Percentiles rank a stretch among this genome's conserved stretches.
Conservation (phyloP, 345 rosid species). For the Aurinia saxatilis region DNA sequence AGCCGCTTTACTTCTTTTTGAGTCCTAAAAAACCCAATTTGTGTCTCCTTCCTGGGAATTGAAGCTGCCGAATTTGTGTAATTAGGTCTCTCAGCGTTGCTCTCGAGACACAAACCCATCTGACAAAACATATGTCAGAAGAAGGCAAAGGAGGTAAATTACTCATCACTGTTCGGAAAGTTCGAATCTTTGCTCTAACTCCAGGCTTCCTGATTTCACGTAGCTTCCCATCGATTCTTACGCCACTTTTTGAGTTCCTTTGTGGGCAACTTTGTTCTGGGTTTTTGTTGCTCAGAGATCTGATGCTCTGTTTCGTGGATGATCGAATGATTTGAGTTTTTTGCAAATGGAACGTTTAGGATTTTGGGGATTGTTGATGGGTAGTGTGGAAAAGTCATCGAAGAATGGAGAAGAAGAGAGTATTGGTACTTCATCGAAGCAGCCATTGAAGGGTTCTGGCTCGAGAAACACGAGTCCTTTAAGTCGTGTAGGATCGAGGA, state of each 20-base stretch:
- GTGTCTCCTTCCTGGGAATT: slow-evolving; percentile 4
- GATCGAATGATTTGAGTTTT: not conserved
- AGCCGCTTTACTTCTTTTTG: not conserved
- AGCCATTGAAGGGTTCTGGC: slow-evolving; percentile 56
- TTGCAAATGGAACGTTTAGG: slow-evolving; percentile 24
- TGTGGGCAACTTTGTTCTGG: slow-evolving; percentile 3
- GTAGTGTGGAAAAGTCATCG: slow-evolving; percentile 35
- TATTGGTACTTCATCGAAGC: slow-evolving; percentile 57
- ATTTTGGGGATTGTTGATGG: slow-evolving; percentile 43
- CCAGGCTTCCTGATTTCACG: slow-evolving; percentile 18
- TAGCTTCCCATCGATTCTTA: slow-evolving; percentile 16
- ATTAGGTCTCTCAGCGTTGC: slow-evolving; percentile 19
- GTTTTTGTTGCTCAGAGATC: slow-evolving; percentile 6
- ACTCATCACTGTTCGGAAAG: not conserved
- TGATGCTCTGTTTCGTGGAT: not conserved
- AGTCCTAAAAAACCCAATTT: not conserved
- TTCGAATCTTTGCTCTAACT: slow-evolving; percentile 22
- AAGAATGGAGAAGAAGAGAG: slow-evolving; percentile 36
- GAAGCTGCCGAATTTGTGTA: slow-evolving; percentile 5
- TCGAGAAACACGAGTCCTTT: slow-evolving; percentile 76
- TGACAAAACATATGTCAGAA: slow-evolving; percentile 2
- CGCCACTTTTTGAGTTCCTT: slow-evolving; percentile 14
- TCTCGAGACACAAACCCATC: slow-evolving; percentile 16
- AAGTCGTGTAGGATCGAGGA: slow-evolving; percentile 70
- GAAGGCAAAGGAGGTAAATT: slow-evolving; percentile 21